Evolutionary conservation across 2,329 filamentous ascomycete species (phyloP), one percentile per base, ranked within the genome.

Genomic region (Ophiostoma quercus): DNA sequence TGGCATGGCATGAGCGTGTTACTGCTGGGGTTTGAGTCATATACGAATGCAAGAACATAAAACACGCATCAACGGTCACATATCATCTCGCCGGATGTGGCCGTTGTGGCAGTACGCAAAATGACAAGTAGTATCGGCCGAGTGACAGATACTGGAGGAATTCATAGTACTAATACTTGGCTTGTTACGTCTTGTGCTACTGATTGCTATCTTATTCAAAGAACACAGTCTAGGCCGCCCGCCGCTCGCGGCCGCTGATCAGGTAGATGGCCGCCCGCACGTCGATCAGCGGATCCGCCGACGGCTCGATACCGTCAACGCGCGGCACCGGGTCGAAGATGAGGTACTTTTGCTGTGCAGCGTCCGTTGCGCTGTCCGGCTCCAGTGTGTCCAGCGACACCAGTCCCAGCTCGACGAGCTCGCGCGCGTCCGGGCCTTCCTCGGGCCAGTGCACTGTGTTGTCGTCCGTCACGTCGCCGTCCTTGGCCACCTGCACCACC

Each of bases 251-350:
- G 2, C 57, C 57, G 7, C 57, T 62, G 25, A 62, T 29, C 11
- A 88, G 75, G 78, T 88, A 88, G 43, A 87, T 74, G 41, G 80
- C 83, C 11, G 85, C 85, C 62, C 85, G 79, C 68, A 86, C 79
- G 62, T 87, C 84, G 71, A 88, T 74, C 72, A 88, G 75, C 54
- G 85, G 85, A 79, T 88, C 85, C 25, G 77, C 83, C 71, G 81
- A 83, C 4, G 80, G 72, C 74, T 85, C 84, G 29, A 87, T 77
- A 0, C 85, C 85, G 25, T 83, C 77, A 1, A 87, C 80, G 68
- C 85, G 88, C 5, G 85, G 85, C 67, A 87, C 80, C 1, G 85
- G 85, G 77, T 88, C 85, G 72, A 85, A 87, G 72, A 88, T 87
- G 57, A 84, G 78, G 41, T 78, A 77, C 77, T 86, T 83, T 77